phyloP scores from a whole-genome alignment of 163 green algal genomes.

The Coccomyxa subellipsoidea region DNA sequence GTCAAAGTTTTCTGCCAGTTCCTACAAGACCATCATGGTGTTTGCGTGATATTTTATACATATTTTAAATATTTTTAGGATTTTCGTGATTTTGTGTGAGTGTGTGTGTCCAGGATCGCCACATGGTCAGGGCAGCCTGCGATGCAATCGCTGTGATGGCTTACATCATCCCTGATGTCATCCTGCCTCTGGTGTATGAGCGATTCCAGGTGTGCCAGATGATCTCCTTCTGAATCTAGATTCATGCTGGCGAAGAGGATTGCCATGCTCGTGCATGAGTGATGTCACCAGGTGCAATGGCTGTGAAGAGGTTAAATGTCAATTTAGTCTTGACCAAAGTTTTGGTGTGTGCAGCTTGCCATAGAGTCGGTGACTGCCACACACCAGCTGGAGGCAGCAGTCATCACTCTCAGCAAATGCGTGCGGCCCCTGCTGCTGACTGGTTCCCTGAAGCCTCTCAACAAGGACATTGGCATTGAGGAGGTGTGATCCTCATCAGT shows the following conservation, averaged over 20 bases:
- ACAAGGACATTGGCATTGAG: conserved; percentile 1
- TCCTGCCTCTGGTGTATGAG: conserved; percentile 75
- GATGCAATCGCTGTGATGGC: conserved; percentile 44
- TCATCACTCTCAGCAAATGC: conserved; percentile 67
- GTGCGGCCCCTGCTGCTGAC: conserved; percentile 79
- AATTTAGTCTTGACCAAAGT: too few relatives aligned
- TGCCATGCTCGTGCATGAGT: too few relatives aligned
- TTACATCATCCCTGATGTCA: conserved; percentile 59
- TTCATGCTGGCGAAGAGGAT: too few relatives aligned
- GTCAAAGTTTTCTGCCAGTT: too few relatives aligned
- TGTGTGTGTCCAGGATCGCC: conserved; percentile 37
- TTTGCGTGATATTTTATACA: too few relatives aligned
- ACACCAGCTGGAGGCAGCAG: conserved; percentile 59
- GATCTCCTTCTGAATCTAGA: too few relatives aligned
- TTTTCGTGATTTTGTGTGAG: not conserved
- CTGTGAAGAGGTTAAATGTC: too few relatives aligned
- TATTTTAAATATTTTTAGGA: too few relatives aligned
- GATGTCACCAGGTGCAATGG: too few relatives aligned
- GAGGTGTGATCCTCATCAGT: conserved; percentile 9
- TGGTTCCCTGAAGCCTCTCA: conserved; percentile 33
- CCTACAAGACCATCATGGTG: too few relatives aligned
- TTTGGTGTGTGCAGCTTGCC: conserved; percentile 11
- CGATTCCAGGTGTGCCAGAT: conserved; percentile 60
- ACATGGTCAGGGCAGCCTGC: conserved; percentile 36
- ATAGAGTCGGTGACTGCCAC: conserved; percentile 69